phyloP scores from a whole-genome alignment of 805 yeast species.

The Candida pseudoglaebosa region DNA sequence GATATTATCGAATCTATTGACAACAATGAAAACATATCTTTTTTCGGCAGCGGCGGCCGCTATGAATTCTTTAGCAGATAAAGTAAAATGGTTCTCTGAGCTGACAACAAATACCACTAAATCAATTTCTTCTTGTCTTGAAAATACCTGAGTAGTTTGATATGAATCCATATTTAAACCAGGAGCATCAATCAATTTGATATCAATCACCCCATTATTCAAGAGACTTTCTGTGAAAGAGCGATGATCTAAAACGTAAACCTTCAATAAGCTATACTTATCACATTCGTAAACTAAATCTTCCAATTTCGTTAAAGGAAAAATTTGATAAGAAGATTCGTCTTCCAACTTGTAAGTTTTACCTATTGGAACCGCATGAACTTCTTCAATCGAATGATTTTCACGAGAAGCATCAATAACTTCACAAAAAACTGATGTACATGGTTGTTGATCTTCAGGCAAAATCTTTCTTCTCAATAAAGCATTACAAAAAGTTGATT shows the following conservation, averaged over 20 bases:
- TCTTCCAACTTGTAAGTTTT: constrained; percentile 48
- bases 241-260: constrained; percentile 77
- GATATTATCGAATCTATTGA: constrained; percentile 86
- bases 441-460: constrained; percentile 98
- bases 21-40: constrained; percentile 88
- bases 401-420: constrained; percentile 73
- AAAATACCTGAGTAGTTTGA: constrained; percentile 91
- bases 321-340: constrained; percentile 60
- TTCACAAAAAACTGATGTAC: constrained; percentile 95
- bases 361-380: constrained; percentile 79
- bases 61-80: constrained; percentile 91
- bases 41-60: constrained; percentile 88
- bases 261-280: constrained; percentile 65
- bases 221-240: constrained; percentile 65
- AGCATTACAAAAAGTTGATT: constrained; percentile 93
- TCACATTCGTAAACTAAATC: constrained; percentile 73
- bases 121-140: constrained; percentile 96
- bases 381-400: constrained; percentile 77
- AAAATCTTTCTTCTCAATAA: constrained; percentile 68
- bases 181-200: constrained; percentile 93
- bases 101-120: constrained; percentile 92
- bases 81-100: constrained; percentile 93
- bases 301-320: constrained; percentile 53
- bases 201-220: constrained; percentile 88
- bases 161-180: constrained; percentile 91